Percentiles rank a stretch among this genome's conserved stretches.
Conservation (phyloP, 2,329 filamentous ascomycete genomes). For the Fusarium oxysporum region DNA sequence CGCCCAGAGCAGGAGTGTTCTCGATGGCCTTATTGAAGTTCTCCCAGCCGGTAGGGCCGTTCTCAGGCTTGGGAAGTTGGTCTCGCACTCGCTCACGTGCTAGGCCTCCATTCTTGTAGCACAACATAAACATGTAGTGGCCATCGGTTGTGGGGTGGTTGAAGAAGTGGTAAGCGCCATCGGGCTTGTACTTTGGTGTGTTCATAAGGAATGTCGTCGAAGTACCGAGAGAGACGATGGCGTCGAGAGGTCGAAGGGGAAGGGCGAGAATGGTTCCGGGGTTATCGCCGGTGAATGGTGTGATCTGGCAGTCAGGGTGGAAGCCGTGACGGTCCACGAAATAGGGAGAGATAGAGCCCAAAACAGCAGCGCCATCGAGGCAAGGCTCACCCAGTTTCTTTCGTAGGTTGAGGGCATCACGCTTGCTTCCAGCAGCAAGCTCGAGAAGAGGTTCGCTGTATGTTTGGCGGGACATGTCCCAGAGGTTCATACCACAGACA, state of each 20-base stretch:
- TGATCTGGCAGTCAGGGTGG: constrained; percentile 76
- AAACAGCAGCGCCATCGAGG: constrained; percentile 81
- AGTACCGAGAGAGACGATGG: constrained; percentile 94
- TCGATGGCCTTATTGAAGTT: constrained; percentile 82
- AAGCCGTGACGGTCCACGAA: constrained; percentile 85
- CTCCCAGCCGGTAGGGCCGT: constrained; percentile 72
- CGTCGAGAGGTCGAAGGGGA: constrained; percentile 86
- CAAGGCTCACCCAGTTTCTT: constrained; percentile 84
- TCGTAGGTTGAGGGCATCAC: constrained; percentile 71
- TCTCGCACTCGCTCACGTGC: constrained; percentile 92
- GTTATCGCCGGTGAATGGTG: constrained; percentile 95
- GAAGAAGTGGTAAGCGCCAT: constrained; percentile 96
- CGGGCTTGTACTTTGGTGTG: constrained; percentile 88
- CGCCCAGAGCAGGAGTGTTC: constrained; percentile 75
- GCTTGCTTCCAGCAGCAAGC: constrained; percentile 76
- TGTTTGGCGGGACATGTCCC: constrained; percentile 80
- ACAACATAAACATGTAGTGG: constrained; percentile 99
- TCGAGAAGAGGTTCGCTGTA: constrained; percentile 83
- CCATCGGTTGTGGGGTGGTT: constrained; percentile 93
- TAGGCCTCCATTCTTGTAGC: constrained; percentile 97
- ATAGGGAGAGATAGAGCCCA: constrained; percentile 82
- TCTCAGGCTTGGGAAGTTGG: constrained; percentile 69
- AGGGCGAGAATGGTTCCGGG: constrained; percentile 93
- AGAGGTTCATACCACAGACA: constrained; percentile 96
- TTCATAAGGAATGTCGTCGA: constrained; percentile 98